These are phyloP conservation scores for Coprinellus micaceus DNA, from an alignment of 768 basidiomycete species.

Conservation along the genomic window DNA sequence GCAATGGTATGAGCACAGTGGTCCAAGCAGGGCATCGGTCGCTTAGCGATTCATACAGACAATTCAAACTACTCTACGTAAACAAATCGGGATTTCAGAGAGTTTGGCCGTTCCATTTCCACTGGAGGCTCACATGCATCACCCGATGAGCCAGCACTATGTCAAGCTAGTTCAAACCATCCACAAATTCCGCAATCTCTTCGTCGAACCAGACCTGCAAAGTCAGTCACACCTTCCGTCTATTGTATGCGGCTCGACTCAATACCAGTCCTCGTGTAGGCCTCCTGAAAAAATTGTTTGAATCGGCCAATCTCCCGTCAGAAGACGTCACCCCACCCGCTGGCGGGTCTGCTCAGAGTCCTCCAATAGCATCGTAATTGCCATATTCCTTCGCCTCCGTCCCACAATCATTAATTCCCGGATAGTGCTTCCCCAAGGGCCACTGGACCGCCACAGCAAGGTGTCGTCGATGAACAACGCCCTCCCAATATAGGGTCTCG, in stretches of 20 bases:
- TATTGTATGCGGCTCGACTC: not conserved
- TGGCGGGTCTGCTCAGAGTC: not conserved
- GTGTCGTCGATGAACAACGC: not conserved
- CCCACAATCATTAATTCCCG: not conserved
- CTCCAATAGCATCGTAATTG: not conserved
- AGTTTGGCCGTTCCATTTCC: constrained; percentile 26
- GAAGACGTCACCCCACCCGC: not conserved
- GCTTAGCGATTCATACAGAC: constrained; percentile 23
- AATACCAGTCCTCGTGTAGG: not conserved
- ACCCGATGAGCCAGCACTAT: constrained; percentile 35
- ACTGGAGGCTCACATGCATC: constrained; percentile 22
- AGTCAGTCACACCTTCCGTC: constrained; percentile 18
- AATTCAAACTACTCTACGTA: constrained; percentile 34
- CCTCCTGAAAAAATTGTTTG: constrained; percentile 6
- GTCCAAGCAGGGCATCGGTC: not conserved
- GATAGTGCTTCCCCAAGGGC: not conserved
- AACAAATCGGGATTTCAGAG: constrained; percentile 20
- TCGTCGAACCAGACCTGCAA: constrained; percentile 32
- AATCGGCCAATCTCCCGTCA: constrained; percentile 6
- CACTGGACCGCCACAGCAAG: not conserved
- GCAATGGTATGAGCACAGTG: constrained; percentile 34
- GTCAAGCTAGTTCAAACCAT: constrained; percentile 30
- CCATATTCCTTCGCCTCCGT: not conserved
- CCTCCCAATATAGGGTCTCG: not conserved
- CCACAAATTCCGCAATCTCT: constrained; percentile 24